Evolutionary conservation across 495 filamentous ascomycete genomes (phyloP).

Genomic region (Lepidopterella palustris): DNA sequence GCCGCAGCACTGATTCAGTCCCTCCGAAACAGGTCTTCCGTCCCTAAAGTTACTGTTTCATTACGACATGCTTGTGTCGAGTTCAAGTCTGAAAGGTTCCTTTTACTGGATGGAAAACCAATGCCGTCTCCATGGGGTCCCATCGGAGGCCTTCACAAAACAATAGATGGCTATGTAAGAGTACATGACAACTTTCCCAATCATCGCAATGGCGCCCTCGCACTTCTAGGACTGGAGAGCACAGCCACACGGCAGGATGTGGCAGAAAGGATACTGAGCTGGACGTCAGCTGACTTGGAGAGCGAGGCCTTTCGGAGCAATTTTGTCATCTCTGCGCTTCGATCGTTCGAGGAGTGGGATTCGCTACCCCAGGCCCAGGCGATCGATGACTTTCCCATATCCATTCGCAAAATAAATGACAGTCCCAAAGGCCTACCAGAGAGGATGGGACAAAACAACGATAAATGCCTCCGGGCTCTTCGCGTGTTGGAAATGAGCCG

Average conservation of each 20-base stretch:
- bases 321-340: slow-evolving; percentile 39
- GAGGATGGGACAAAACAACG: neutral
- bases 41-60: slow-evolving; percentile 34
- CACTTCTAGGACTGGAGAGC: slow-evolving; percentile 33
- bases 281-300: slow-evolving; percentile 40
- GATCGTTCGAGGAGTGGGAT: slow-evolving; percentile 41
- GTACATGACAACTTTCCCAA: slow-evolving; percentile 43
- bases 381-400: slow-evolving; percentile 40
- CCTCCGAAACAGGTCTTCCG: slow-evolving; percentile 13
- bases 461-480: slow-evolving; percentile 28
- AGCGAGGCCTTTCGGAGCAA: slow-evolving; percentile 27
- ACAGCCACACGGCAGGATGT: slow-evolving; percentile 35
- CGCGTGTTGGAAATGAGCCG: slow-evolving; percentile 30
- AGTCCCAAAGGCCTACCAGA: slow-evolving; percentile 16
- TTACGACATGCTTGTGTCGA: slow-evolving; percentile 39
- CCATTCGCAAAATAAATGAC: slow-evolving; percentile 31
- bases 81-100: slow-evolving; percentile 43
- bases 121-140: slow-evolving; percentile 32
- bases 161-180: slow-evolving; percentile 42
- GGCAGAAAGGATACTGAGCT: slow-evolving; percentile 27
- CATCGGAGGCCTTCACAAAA: slow-evolving; percentile 42
- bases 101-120: slow-evolving; percentile 33
- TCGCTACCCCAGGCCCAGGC: slow-evolving; percentile 36
- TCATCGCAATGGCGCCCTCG: slow-evolving; percentile 36
- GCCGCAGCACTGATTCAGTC: slow-evolving; percentile 38